Conservation (phyloP, 2,329 filamentous ascomycete species). For the Cladophialophora yegresii region DNA sequence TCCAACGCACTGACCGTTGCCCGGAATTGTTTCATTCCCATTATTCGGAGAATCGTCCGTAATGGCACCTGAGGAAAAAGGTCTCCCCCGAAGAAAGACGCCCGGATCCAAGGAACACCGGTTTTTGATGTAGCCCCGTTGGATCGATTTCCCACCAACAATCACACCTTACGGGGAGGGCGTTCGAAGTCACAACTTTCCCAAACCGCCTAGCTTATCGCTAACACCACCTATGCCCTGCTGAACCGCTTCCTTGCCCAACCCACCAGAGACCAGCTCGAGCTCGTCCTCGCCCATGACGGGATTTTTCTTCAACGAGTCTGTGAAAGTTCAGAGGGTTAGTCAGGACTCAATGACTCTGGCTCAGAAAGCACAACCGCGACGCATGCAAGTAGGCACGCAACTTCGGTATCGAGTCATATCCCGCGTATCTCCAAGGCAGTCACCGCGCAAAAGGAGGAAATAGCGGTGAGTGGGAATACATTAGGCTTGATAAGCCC, state of each 20-base stretch:
- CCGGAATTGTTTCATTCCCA: not conserved
- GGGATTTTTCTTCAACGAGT: constrained; percentile 32
- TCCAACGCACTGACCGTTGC: not conserved
- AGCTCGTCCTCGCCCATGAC: constrained; percentile 27
- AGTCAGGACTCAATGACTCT: constrained; percentile 5
- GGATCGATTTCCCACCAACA: not conserved
- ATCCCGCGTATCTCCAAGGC: no score
- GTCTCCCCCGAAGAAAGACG: not conserved
- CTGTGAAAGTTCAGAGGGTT: constrained; percentile 4
- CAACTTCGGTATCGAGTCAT: no score
- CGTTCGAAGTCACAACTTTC: constrained; percentile 12
- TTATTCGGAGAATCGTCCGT: not conserved
- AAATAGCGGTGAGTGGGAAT: no score
- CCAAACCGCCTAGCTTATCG: constrained; percentile 20
- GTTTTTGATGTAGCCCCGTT: not conserved
- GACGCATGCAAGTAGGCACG: no score
- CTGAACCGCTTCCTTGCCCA: constrained; percentile 25
- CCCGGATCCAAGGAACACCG: not conserved
- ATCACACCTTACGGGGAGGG: no score
- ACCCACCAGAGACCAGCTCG: constrained; percentile 22
- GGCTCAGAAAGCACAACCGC: no score
- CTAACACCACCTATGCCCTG: constrained; percentile 28
- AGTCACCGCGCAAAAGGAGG: no score
- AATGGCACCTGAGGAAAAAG: not conserved
- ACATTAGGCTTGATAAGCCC: no score